A percentile compares a stretch with the other conserved stretches of the same genome.
Evolutionary conservation across 2,329 filamentous ascomycete genomes (phyloP).

Genomic region (Colletotrichum agaves): DNA sequence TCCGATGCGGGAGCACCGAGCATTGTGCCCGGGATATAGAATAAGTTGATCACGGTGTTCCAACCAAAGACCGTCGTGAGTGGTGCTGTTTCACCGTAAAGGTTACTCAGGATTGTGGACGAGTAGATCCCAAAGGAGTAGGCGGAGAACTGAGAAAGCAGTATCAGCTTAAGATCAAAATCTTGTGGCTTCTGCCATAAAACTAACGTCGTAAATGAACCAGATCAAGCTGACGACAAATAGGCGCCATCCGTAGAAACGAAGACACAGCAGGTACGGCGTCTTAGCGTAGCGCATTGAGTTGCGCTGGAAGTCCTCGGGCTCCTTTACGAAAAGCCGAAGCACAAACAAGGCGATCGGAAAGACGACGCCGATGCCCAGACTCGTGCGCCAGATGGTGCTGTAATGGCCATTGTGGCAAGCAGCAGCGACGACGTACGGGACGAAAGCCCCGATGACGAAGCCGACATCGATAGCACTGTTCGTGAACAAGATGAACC

Average conservation of each 20-base stretch:
- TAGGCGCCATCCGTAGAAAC: constrained; percentile 81
- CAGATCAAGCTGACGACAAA: constrained; percentile 78
- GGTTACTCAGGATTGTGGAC: constrained; percentile 74
- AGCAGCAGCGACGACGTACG: constrained; percentile 64
- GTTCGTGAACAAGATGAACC: constrained; percentile 93
- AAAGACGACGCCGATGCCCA: constrained; percentile 84
- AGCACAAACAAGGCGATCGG: constrained; percentile 77
- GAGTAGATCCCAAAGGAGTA: constrained; percentile 92
- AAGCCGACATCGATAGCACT: constrained; percentile 88
- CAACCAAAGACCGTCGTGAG: constrained; percentile 86
- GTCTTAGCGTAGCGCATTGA: constrained; percentile 72
- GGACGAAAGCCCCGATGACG: constrained; percentile 68
- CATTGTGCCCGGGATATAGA: constrained; percentile 87
- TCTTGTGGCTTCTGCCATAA: neutral
- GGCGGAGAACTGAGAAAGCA: constrained; percentile 68
- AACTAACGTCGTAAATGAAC: constrained; percentile 81
- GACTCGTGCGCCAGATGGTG: constrained; percentile 82
- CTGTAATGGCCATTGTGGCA: constrained; percentile 71
- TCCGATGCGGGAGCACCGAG: constrained; percentile 82
- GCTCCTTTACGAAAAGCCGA: constrained; percentile 79
- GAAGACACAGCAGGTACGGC: constrained; percentile 65
- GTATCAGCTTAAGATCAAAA: no score
- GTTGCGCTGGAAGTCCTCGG: constrained; percentile 78
- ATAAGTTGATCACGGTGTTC: constrained; percentile 88
- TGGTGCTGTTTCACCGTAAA: constrained; percentile 67